These are phyloP conservation scores for Lepidopterella palustris DNA, from an alignment of 495 filamentous ascomycete genomes.

Conservation along the genomic window DNA sequence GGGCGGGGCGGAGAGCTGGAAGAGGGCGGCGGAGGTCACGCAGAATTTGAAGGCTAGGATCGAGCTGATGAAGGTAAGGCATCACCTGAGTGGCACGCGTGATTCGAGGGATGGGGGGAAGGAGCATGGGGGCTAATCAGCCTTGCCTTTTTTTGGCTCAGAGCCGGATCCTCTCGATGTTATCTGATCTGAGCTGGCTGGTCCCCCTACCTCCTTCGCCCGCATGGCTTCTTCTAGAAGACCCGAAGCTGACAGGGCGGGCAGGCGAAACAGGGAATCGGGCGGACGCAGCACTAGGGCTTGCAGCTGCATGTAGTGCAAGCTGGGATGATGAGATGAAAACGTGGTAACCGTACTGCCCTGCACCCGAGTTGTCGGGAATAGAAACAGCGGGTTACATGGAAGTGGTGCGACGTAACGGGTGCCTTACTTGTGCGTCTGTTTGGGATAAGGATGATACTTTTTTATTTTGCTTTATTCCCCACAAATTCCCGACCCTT, in stretches of 20 bases:
- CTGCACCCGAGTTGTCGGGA: too few relatives aligned
- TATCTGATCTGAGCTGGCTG: not conserved
- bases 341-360: too few relatives aligned
- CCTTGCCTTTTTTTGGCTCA: not conserved
- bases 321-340: not conserved
- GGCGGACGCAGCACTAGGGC: conserved; percentile 19
- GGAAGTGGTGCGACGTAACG: too few relatives aligned
- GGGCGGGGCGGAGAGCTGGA: conserved; percentile 82
- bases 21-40: conserved; percentile 96
- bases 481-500: too few relatives aligned
- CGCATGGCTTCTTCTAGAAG: not conserved
- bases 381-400: too few relatives aligned
- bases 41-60: conserved; percentile 95
- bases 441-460: too few relatives aligned
- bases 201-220: not conserved
- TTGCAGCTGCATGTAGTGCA: not conserved
- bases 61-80: conserved; percentile 71
- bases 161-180: not conserved
- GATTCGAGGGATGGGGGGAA: not conserved
- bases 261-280: conserved; percentile 27
- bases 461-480: too few relatives aligned
- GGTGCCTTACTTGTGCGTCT: too few relatives aligned
- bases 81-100: not conserved
- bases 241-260: not conserved
- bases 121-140: not conserved